These are phyloP conservation scores for Fraxinus ornus DNA, from an alignment of 305 asterid genomes.

Conservation along the genomic window DNA sequence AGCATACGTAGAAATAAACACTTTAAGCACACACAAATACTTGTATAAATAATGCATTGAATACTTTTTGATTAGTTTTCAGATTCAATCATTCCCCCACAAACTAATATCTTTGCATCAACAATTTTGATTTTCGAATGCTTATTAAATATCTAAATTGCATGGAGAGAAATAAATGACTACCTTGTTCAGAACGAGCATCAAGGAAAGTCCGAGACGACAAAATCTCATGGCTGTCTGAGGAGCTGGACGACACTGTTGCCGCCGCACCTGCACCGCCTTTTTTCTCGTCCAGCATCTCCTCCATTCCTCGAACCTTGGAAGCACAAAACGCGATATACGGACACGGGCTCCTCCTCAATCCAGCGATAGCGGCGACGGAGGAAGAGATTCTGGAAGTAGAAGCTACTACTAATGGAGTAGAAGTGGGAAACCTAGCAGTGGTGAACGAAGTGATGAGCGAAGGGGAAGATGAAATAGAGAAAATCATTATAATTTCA, in stretches of 20 bases:
- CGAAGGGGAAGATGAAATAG: slow-evolving; percentile 38
- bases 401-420: slow-evolving; percentile 12
- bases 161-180: neutral
- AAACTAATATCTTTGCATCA: neutral
- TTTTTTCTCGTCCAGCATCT: slow-evolving; percentile 37
- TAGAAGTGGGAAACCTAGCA: slow-evolving; percentile 34
- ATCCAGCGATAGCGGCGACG: slow-evolving; percentile 27
- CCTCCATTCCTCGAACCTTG: slow-evolving; percentile 44
- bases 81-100: neutral
- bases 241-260: slow-evolving; percentile 44
- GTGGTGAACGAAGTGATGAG: slow-evolving; percentile 35
- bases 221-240: slow-evolving; percentile 43
- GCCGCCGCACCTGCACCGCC: slow-evolving; percentile 35
- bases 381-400: slow-evolving; percentile 27
- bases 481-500: slow-evolving; percentile 41
- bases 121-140: neutral
- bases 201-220: slow-evolving; percentile 55
- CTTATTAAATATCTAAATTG: neutral
- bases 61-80: neutral
- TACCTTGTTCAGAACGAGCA: slow-evolving; percentile 65
- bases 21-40: neutral
- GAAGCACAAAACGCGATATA: slow-evolving; percentile 37
- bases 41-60: neutral
- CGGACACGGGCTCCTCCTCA: slow-evolving; percentile 26
- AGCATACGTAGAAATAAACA: neutral